These are phyloP conservation scores for Baorangia bicolor DNA, from an alignment of 768 basidiomycete genomes.

Conservation along the genomic window DNA sequence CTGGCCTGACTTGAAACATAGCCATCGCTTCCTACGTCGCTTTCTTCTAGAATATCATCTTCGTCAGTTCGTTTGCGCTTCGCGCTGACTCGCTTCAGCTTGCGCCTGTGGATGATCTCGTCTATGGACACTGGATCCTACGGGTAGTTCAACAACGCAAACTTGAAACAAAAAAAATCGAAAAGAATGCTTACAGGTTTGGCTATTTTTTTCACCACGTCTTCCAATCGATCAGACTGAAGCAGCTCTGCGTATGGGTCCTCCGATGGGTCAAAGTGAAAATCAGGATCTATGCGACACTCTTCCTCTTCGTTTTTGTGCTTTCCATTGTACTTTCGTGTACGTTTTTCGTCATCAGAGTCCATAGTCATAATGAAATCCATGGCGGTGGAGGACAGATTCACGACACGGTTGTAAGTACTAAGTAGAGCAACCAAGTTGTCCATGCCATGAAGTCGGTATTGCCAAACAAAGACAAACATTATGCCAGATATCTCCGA, in stretches of 20 bases:
- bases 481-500: background rate
- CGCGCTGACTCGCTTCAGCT: slow-evolving; percentile 38
- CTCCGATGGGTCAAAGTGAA: slow-evolving; percentile 76
- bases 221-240: slow-evolving; percentile 44
- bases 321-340: slow-evolving; percentile 20
- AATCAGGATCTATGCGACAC: slow-evolving; percentile 72
- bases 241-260: slow-evolving; percentile 65
- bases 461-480: slow-evolving; percentile 23
- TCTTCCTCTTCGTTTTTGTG: slow-evolving; percentile 46
- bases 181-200: slow-evolving; percentile 51
- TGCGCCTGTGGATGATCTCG: slow-evolving; percentile 83
- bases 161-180: background rate
- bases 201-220: slow-evolving; percentile 58
- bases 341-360: slow-evolving; percentile 67
- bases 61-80: slow-evolving; percentile 61
- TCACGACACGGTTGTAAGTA: background rate
- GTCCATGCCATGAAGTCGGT: background rate
- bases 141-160: slow-evolving; percentile 6
- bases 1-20: slow-evolving; percentile 1
- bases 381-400: slow-evolving; percentile 14
- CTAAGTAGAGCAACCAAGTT: background rate
- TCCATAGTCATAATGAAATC: slow-evolving; percentile 86
- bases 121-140: slow-evolving; percentile 85
- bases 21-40: slow-evolving; percentile 28
- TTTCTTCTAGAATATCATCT: slow-evolving; percentile 38